phyloP scores from a whole-genome alignment of 129 eudicot species.

The Helianthus tuberosus region DNA sequence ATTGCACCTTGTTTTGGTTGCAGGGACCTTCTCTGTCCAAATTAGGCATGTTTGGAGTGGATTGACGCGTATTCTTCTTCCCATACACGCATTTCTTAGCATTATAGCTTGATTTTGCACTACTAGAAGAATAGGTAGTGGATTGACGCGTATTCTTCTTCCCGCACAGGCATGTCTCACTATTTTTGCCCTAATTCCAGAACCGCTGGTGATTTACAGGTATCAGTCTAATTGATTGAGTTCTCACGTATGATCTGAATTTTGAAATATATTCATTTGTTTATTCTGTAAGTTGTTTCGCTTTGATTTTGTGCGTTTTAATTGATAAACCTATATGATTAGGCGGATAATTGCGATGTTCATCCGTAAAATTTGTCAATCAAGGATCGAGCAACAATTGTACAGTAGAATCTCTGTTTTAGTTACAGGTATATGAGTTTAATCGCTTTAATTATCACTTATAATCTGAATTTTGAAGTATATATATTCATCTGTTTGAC shows the following conservation, averaged over 20 bases:
- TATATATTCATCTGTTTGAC: background rate
- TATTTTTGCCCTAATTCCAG: no score
- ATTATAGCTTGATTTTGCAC: no score
- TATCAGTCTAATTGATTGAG: slow-evolving; percentile 3
- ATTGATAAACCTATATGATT: background rate
- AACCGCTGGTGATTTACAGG: no score
- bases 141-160: no score
- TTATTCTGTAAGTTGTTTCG: background rate
- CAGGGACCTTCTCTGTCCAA: no score
- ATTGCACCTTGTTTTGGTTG: no score
- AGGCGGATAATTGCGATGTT: background rate
- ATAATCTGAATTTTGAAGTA: no score
- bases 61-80: no score
- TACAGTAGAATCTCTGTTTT: slow-evolving; percentile 23
- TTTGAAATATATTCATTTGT: background rate
- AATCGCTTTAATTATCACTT: slow-evolving; percentile 1
- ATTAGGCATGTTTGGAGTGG: no score
- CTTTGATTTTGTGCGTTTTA: background rate
- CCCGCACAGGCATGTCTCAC: no score
- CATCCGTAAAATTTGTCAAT: slow-evolving; percentile 13
- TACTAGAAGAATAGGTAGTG: no score
- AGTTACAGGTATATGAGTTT: slow-evolving; percentile 22
- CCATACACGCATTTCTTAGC: no score
- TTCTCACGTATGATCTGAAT: slow-evolving; percentile 3
- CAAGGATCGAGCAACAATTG: slow-evolving; percentile 21